A percentile compares a stretch with the other conserved stretches of the same genome.
Evolutionary conservation across 176 grass and related monocot genomes (phyloP).

Genomic region (Stipa capillata): DNA sequence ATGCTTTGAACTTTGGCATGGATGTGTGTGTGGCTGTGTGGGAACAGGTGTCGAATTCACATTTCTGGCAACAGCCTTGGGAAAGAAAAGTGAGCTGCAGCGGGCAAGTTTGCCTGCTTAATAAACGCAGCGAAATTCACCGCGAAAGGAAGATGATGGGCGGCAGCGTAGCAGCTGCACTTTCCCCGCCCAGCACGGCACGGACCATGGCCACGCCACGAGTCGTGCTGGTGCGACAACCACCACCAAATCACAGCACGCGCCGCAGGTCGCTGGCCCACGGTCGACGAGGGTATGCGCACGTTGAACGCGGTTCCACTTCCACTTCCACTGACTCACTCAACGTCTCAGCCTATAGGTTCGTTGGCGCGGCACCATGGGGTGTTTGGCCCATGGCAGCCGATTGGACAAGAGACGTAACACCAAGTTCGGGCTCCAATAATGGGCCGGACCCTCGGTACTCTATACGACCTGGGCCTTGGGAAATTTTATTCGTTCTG

Average conservation of each 20-base stretch:
- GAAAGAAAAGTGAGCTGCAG: too few species aligned
- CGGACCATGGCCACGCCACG: neutral
- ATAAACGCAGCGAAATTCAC: neutral
- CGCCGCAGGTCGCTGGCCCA: neutral
- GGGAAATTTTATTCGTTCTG: neutral
- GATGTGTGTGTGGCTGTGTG: neutral
- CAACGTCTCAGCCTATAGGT: too few species aligned
- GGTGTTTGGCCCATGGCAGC: neutral
- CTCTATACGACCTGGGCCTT: neutral
- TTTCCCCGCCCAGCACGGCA: neutral
- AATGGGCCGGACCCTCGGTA: neutral
- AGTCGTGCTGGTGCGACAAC: neutral
- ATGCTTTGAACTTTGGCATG: constrained; percentile 13
- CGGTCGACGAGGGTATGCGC: neutral
- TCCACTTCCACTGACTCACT: too few species aligned
- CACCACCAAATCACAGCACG: neutral
- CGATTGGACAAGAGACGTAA: neutral
- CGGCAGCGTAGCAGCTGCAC: neutral
- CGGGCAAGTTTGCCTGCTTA: too few species aligned
- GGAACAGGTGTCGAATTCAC: neutral
- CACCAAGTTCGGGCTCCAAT: neutral
- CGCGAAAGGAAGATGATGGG: neutral
- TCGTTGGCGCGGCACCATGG: too few species aligned
- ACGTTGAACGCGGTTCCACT: neutral
- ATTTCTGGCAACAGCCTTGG: neutral